Evolutionary conservation across 73 alveolate genomes (phyloP), one percentile per base, ranked within the genome.

Genomic region (Paramecium pentaurelia): DNA sequence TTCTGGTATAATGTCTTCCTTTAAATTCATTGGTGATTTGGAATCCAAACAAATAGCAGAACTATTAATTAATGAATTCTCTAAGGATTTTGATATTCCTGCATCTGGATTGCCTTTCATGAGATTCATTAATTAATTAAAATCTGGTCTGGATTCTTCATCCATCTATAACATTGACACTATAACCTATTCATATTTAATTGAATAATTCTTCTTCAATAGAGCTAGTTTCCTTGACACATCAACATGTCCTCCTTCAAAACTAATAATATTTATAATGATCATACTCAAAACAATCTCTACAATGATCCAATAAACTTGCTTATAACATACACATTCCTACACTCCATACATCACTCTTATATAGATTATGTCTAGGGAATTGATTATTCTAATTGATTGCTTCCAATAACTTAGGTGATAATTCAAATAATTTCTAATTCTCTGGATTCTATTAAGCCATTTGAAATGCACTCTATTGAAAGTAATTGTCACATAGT

Each of bases 311-410:
- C 38, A 80, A 49, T 5, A 80, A 20, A 28, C 64, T 32, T 4
- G 75, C 49, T 49, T 89, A 25, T 25, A 89, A 36, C 84, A 89
- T 42, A 22, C 86, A 60, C 92, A 89, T 83, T 25, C 92, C 94
- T n/a, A 89, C 32, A 71, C 92, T 70, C 59, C 49, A 89, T 12
- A 89, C 94, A 47, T 89, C 94, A n/a, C 86, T 45, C 32, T 89
- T 89, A 14, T 71, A 89, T 9, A 64, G 25, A 32, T 89, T 89
- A 22, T 89, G 94, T 51, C 88, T 60, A 20, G 94, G 94, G 12
- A 34, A 58, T 27, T 42, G 34, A 11, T 80, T 80, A 6, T 80
- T 32, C 32, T 80, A 27, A 80, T 80, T 25, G 9, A 80, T 25
- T 3, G 91, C 91, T 27, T 40, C 58, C 44, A 80, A 28, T 80